These are phyloP conservation scores for Tephrocybe rancida DNA, from an alignment of 768 basidiomycete genomes.

Conservation along the genomic window DNA sequence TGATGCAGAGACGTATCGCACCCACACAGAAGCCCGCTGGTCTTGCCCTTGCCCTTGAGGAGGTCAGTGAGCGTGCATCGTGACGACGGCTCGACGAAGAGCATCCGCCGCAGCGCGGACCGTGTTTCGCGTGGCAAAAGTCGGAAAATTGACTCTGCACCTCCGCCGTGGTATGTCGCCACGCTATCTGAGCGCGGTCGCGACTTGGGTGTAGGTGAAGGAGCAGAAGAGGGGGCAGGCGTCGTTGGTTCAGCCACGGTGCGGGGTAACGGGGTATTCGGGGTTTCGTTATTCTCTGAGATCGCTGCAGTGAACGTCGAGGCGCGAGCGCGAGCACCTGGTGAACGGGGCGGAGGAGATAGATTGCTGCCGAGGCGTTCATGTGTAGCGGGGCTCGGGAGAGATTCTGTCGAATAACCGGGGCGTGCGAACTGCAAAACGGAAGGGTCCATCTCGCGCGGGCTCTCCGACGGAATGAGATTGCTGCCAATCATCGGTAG, in stretches of 20 bases:
- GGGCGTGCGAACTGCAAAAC: constrained; percentile 79
- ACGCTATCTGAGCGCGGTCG: constrained; percentile 51
- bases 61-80: constrained; percentile 94
- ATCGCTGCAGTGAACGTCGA: constrained; percentile 16
- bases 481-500: constrained; percentile 29
- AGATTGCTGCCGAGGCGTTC: constrained; percentile 27
- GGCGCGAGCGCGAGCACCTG: constrained; percentile 9
- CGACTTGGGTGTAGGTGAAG: constrained; percentile 5
- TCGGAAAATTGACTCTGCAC: constrained; percentile 95
- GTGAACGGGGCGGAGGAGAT: constrained; percentile 36
- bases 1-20: constrained; percentile 47
- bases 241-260: constrained; percentile 15
- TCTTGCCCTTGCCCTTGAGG: constrained; percentile 78
- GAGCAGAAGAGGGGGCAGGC: neutral
- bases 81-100: constrained; percentile 84
- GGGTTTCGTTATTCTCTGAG: constrained; percentile 10
- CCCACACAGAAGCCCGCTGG: constrained; percentile 76
- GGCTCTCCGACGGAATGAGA: constrained; percentile 38
- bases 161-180: constrained; percentile 69
- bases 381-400: constrained; percentile 35
- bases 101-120: constrained; percentile 89
- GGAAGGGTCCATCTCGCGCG: constrained; percentile 68
- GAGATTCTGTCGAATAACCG: constrained; percentile 73
- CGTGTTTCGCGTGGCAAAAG: constrained; percentile 93
- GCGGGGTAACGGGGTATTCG: constrained; percentile 12